A percentile compares a stretch with the other conserved stretches of the same genome.
These are phyloP conservation scores for Rhizophlyctis rosea DNA, from an alignment of 192 early-diverging fungal species.

Conservation along the genomic window DNA sequence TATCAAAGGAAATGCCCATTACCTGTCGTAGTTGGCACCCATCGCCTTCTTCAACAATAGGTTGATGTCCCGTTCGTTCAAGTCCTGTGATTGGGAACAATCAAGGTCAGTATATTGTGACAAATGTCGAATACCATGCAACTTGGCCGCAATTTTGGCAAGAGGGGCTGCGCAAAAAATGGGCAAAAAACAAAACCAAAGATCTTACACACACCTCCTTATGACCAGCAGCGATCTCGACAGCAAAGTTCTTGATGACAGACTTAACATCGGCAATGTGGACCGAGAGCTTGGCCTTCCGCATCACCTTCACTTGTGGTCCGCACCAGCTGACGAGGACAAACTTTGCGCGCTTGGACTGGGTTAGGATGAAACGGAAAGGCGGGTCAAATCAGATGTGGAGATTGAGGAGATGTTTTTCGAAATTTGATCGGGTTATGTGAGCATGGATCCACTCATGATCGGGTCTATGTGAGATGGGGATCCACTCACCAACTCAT, in stretches of 20 bases:
- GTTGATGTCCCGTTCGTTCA: slow-evolving; percentile 60
- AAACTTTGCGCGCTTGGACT: slow-evolving; percentile 44
- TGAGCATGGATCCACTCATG: too few relatives aligned
- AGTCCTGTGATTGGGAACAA: slow-evolving; percentile 36
- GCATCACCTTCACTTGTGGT: slow-evolving; percentile 66
- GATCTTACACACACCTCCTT: slow-evolving; percentile 27
- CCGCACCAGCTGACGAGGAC: slow-evolving; percentile 61
- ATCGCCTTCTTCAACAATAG: slow-evolving; percentile 63
- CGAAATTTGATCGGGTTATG: too few relatives aligned
- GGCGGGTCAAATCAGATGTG: too few relatives aligned
- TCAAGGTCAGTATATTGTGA: neutral
- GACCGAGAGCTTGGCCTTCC: slow-evolving; percentile 72
- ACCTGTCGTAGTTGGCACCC: slow-evolving; percentile 45
- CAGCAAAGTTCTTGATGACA: slow-evolving; percentile 62
- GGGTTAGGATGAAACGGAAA: too few relatives aligned
- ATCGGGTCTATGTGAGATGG: too few relatives aligned
- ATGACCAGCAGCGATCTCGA: slow-evolving; percentile 65
- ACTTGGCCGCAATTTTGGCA: neutral
- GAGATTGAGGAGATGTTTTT: too few relatives aligned
- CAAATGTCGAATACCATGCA: neutral
- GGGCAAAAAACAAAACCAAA: neutral
- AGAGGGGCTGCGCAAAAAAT: neutral
- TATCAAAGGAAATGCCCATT: slow-evolving; percentile 4
- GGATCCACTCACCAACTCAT: slow-evolving; percentile 31
- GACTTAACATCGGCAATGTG: slow-evolving; percentile 79